Evolutionary conservation across 306 rosid species (phyloP).

Genomic region (Prunus salicina): DNA sequence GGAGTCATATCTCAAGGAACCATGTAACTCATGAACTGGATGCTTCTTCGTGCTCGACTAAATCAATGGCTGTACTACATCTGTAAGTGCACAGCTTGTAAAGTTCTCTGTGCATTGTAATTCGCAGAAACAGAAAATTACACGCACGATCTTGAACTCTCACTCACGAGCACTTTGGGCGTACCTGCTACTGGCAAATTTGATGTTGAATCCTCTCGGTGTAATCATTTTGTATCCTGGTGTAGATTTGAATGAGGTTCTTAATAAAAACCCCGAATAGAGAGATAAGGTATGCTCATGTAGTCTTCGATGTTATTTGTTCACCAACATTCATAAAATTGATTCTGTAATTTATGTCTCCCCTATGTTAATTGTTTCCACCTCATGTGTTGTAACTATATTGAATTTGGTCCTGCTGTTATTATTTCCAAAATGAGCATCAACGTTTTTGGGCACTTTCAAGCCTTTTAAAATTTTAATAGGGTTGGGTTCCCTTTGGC

Average conservation of each 20-base stretch:
- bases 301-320: slow-evolving; percentile 45
- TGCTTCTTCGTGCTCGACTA: slow-evolving; percentile 89
- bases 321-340: slow-evolving; percentile 48
- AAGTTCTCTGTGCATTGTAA: background rate
- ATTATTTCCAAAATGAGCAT: background rate
- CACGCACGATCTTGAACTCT: slow-evolving; percentile 1
- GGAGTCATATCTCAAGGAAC: slow-evolving; percentile 87
- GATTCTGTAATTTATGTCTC: slow-evolving; percentile 33
- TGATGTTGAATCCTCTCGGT: slow-evolving; percentile 34
- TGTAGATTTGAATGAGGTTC: slow-evolving; percentile 36
- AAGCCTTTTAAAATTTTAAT: too few species aligned
- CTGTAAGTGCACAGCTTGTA: slow-evolving; percentile 44
- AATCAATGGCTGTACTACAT: slow-evolving; percentile 80
- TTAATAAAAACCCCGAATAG: background rate
- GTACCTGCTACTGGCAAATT: slow-evolving; percentile 21
- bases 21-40: slow-evolving; percentile 80
- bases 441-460: background rate
- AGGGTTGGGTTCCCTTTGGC: too few species aligned
- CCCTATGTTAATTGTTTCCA: slow-evolving; percentile 2
- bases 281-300: slow-evolving; percentile 33
- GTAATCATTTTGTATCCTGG: slow-evolving; percentile 32
- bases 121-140: slow-evolving; percentile 1
- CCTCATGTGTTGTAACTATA: slow-evolving; percentile 9
- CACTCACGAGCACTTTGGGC: slow-evolving; percentile 7
- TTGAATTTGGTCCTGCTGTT: background rate